Conservation (phyloP, 2,329 filamentous ascomycete genomes). For the Trichoderma semiorbis region DNA sequence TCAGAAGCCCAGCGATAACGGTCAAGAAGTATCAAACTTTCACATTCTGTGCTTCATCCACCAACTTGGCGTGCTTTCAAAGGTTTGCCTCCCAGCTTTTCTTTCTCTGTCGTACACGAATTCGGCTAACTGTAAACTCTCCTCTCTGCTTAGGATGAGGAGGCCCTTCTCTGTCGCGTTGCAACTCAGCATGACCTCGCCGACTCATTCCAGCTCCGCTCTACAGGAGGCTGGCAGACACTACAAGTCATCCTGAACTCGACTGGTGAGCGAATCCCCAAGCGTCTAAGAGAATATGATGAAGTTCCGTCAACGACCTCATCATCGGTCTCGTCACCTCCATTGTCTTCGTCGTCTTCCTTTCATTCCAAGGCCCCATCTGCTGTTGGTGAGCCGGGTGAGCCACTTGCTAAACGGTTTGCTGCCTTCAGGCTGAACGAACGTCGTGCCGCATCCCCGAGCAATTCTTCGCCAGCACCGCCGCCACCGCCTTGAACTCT, state of each 20-base stretch:
- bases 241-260: constrained; percentile 89
- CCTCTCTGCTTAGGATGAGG: constrained; percentile 68
- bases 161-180: constrained; percentile 78
- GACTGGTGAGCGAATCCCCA: constrained; percentile 93
- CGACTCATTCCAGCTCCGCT: constrained; percentile 78
- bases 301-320: constrained; percentile 28
- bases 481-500: constrained; percentile 25
- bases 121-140: background rate
- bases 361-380: constrained; percentile 26
- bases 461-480: constrained; percentile 24
- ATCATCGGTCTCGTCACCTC: constrained; percentile 26
- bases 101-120: background rate
- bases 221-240: constrained; percentile 90
- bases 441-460: constrained; percentile 25
- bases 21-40: constrained; percentile 81
- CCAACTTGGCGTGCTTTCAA: constrained; percentile 73
- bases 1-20: constrained; percentile 58
- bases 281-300: constrained; percentile 54
- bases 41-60: constrained; percentile 88
- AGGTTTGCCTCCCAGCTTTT: constrained; percentile 56
- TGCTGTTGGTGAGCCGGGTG: constrained; percentile 38
- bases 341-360: constrained; percentile 23
- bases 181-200: constrained; percentile 77
- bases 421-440: constrained; percentile 62
- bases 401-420: constrained; percentile 64